Base-by-base conservation (phyloP, 2,329 filamentous ascomycete species). In the Cytospora schulzeri region DNA sequence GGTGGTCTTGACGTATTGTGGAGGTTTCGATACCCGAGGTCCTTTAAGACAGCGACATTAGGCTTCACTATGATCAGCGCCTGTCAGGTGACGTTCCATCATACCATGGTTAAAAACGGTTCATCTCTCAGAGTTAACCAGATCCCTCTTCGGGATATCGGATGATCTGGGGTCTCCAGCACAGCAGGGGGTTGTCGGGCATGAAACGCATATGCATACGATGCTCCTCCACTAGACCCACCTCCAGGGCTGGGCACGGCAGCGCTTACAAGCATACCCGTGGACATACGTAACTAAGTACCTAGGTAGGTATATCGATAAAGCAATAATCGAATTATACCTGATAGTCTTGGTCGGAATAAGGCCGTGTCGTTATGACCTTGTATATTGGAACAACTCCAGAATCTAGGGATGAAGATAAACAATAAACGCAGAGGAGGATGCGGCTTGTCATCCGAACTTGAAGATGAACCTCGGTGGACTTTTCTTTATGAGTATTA, bases 91-190 rank as follows among this genome's bases (percentile, higher is more conserved):
- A 53, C 53, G 58, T 50, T 53, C 31, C 48, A 53, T 41, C 48
- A 53, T 26, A 53, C 15, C 24, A 12, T 28, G 22, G 17, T 26
- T 41, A 22, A 31, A 9, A 11, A 9, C 51, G 48, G 48, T 53
- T 60, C 48, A 60, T 60, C 57, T 29, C 57, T 38, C 51, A 26
- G n/a, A 52, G 9, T 33, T 60, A 28, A 52, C 2, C 33, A 53
- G 24, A 22, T 41, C 29, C 28, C 53, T 53, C 17, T 29, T 53
- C 48, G 41, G 58, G 48, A 60, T 29, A 60, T 60, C 58, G 50
- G 58, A 60, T 53, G 58, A 60, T 60, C 58, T 60, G 58, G 58
- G 48, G 58, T 45, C 45, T 38, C 15, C 12, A 38, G 35, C 35
- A 38, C 15, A 12, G 11, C n/a, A n/a, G n/a, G 35, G 35, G 14